Evolutionary conservation across 345 rosid genomes (phyloP).

Genomic region (Cardamine occulta): DNA sequence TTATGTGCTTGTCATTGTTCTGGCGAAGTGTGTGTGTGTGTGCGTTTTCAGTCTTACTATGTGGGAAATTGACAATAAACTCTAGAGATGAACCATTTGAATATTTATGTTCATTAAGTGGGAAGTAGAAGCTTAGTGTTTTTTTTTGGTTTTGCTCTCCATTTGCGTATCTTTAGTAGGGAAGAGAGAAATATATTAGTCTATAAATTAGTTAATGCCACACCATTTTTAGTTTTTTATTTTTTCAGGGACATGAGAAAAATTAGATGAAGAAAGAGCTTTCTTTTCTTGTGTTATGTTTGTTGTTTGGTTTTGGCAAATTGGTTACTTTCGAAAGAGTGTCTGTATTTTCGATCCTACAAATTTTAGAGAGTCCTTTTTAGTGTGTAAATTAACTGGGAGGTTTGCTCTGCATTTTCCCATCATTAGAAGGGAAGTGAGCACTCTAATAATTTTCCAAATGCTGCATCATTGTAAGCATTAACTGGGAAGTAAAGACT

Average conservation of each 20-base stretch:
- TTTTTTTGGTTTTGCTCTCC: background rate
- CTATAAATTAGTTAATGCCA: background rate
- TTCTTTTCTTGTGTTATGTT: background rate
- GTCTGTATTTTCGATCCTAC: background rate
- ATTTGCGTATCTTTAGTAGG: background rate
- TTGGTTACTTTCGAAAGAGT: background rate
- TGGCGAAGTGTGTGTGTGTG: background rate
- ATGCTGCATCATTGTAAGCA: no score
- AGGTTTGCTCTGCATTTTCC: no score
- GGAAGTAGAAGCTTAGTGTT: background rate
- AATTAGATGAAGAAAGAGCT: background rate
- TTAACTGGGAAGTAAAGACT: no score
- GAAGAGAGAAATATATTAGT: background rate
- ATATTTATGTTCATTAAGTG: no score
- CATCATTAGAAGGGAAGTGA: no score
- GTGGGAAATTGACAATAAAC: background rate
- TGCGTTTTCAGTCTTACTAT: background rate
- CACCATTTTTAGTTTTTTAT: background rate
- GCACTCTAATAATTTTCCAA: no score
- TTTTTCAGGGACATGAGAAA: background rate
- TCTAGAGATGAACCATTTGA: background rate
- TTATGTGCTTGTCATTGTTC: constrained; percentile 2
- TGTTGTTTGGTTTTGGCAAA: background rate
- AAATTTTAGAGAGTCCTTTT: no score
- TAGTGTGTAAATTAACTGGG: no score